Evolutionary conservation across 164 flowering plant genomes (phyloP), one percentile per base, ranked within the genome.

Genomic region (Brasenia schreberi): DNA sequence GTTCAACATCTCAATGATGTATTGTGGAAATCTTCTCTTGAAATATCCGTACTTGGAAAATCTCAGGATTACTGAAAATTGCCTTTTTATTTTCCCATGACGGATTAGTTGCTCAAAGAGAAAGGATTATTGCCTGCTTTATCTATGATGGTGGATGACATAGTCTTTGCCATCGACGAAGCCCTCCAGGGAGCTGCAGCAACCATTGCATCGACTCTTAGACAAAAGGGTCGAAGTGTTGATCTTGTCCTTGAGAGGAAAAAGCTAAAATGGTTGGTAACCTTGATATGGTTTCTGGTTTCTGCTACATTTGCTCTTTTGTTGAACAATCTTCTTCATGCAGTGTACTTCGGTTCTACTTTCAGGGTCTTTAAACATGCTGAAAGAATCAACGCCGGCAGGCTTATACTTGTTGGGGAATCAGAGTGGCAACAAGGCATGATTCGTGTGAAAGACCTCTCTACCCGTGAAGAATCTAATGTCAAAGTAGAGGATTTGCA

Each of bases 281-380:
- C 56, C 56, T 49, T 49, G 56, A 49, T 6, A 9, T 9, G 56
- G 10, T 49, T 14, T 49, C 16, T 49, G 10, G 14, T 49, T 49
- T 79, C 17, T 17, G 7, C 61, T n/a, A n/a, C 45, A 18, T 63
- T 27, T 52, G 12, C 43, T 59, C 33, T 5, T 53, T 33, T 42
- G 42, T 9, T 2, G 14, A 27, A 0, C 11, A 18, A 9, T 10
- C 6, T 18, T 63, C 39, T 42, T 49, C 12, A 19, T n/a, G 63
- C 33, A 11, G 18, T 18, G 12, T 18, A 7, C 33, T 61, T 23
- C 0, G 16, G 11, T 27, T 33, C 42, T n/a, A 33, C 39, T 72
- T 71, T 44, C 67, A 87, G 96, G 98, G 92, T 86, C 45, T 93
- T 93, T 75, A 90, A 89, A 73, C 84, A 91, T 33, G 97, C 97